These are phyloP conservation scores for Ganoderma lucidum DNA, from an alignment of 1,284 basidiomycete species.

Conservation along the genomic window DNA sequence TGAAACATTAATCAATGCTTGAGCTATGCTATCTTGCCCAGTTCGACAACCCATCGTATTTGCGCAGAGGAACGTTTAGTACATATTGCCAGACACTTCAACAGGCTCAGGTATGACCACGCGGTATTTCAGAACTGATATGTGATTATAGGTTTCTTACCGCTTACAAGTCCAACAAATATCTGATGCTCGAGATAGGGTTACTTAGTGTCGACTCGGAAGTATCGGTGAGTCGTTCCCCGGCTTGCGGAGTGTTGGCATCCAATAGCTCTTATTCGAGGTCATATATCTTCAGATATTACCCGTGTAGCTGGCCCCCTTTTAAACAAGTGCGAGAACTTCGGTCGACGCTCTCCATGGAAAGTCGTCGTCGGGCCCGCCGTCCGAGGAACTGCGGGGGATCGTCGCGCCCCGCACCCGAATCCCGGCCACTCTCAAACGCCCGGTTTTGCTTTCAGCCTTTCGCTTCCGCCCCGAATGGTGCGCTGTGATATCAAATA, in stretches of 20 bases:
- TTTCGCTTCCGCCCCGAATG: background rate
- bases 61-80: background rate
- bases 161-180: background rate
- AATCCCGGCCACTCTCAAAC: background rate
- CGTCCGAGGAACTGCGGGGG: constrained; percentile 22
- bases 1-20: no score
- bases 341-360: background rate
- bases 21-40: no score
- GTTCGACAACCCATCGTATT: no score
- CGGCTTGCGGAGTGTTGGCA: background rate
- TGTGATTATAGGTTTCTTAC: no score
- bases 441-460: background rate
- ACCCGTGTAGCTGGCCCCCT: background rate
- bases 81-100: background rate
- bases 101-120: background rate
- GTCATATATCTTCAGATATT: background rate
- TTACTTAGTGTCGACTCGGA: background rate
- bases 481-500: background rate
- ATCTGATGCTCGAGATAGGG: background rate
- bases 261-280: background rate
- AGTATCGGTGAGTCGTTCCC: background rate
- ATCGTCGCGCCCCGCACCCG: constrained; percentile 17
- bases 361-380: constrained; percentile 2
- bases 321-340: background rate
- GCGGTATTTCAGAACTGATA: background rate